Evolutionary conservation across 208 protist genomes (phyloP), one percentile per base, ranked within the genome.

Genomic region (Trypanosoma caninum): DNA sequence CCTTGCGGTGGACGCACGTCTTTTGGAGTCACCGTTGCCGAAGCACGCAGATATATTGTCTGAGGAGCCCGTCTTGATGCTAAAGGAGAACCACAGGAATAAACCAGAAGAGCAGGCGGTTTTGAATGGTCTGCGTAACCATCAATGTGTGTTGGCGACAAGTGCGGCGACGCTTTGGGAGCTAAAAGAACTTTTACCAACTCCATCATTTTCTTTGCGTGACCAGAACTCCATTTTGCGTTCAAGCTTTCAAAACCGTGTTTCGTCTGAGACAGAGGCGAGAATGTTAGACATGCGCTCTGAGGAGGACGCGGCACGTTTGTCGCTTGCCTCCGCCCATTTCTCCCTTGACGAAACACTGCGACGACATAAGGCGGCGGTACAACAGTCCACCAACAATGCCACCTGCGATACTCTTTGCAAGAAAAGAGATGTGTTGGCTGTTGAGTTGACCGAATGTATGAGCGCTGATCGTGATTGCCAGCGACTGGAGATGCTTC

Each of bases 401-500:
- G 23, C 8, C 10, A 22, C 14, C 33, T 61, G 50, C 22, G 47
- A 64, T 14, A 42, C 2, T 11, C 53, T 78, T 1, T 20, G 40
- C n/a, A 50, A 55, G 33, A 66, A 70, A 33, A 73, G 72, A 53
- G 11, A 67, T 0, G 61, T 71, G 25, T 62, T 87, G 18, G 66
- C 48, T 7, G 65, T 65, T 28, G 59, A 78, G 27, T 60, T 74
- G n/a, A 41, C 55, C 18, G 68, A 70, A 37, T 76, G 59, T 47
- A 41, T 64, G 1, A 46, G 66, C 51, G 76, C 71, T 35, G 81
- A 83, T 50, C 63, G 59, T 7, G 76, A 87, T 38, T 82, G 71
- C 41, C 60, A 76, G 54, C 65, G 58, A n/a, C 63, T 87, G 37
- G 57, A 66, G 23, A 72, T 50, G 41, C 59, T 81, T n/a, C 37